These are phyloP conservation scores for Macrotyloma uniflorum DNA, from an alignment of 306 rosid species.

Conservation along the genomic window DNA sequence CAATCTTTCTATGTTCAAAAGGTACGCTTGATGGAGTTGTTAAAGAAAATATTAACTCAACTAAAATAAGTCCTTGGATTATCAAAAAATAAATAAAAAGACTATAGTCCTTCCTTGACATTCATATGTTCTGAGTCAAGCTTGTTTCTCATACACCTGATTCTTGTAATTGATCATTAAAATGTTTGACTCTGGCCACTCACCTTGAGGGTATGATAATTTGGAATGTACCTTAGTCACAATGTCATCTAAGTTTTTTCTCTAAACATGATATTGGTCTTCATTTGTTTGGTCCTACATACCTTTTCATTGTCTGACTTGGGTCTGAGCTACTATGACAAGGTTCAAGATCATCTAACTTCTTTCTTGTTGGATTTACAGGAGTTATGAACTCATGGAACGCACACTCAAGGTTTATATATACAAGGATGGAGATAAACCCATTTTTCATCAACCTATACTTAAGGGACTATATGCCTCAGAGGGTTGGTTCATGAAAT, in stretches of 20 bases:
- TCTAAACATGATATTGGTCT: conserved; percentile 5
- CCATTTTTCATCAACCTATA: conserved; percentile 91
- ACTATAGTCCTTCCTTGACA: background rate
- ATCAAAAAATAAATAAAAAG: no score
- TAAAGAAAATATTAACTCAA: conserved; percentile 9
- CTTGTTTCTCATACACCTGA: conserved; percentile 10
- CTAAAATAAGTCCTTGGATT: background rate
- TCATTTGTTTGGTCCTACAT: conserved; percentile 3
- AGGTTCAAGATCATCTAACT: background rate
- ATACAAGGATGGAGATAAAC: conserved; percentile 83
- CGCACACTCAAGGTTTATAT: conserved; percentile 78
- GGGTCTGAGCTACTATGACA: conserved; percentile 19
- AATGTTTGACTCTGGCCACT: conserved; percentile 2
- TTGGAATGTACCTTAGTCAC: background rate
- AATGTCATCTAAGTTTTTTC: background rate
- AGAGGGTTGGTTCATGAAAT: conserved; percentile 97
- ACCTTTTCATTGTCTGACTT: conserved; percentile 11
- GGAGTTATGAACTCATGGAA: conserved; percentile 97
- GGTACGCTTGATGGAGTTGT: conserved; percentile 45
- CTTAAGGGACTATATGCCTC: conserved; percentile 86
- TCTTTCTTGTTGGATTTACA: conserved; percentile 43
- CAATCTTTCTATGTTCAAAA: conserved; percentile 86
- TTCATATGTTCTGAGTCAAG: background rate
- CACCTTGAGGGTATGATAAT: background rate
- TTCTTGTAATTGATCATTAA: conserved; percentile 13